Evolutionary conservation across 306 rosid genomes (phyloP), one percentile per base, ranked within the genome.

Genomic region (Dryas drummondii): DNA sequence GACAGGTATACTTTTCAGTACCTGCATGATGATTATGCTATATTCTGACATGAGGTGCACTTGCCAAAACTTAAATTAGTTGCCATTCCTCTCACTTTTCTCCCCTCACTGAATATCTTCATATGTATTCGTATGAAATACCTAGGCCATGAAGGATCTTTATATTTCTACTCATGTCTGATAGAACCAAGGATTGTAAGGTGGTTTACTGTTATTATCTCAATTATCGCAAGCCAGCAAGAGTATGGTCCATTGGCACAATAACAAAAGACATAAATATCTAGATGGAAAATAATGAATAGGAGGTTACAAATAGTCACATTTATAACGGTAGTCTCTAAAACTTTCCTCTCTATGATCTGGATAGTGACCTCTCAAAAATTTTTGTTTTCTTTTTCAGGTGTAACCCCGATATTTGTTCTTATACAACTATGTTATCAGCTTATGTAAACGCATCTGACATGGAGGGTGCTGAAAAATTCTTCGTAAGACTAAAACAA

Each of bases 381-480:
- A 15, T 55, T 56, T 27, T 56, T 77, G 54, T 69, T 19, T 78
- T 68, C 61, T 73, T 51, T 57, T 72, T 42, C 93, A 94, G 99
- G 80, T 92, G 52, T 82, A 72, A 85, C 4, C 97, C 96, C 5
- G 99, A 90, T 86, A 75, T 94, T 74, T 92, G 82, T 88, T 94
- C 97, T 0, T 94, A 92, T 72, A 88, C 93, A 22, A 92, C 97
- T 17, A 94, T 94, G 98, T 84, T 94, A 73, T 87, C 87, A 15
- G 98, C 98, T 82, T 91, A 88, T 68, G 88, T 94, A 67, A 94
- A 94, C 82, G 97, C 96, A 58, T 73, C 89, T 16, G 96, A 94
- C 80, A 86, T 91, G 97, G 97, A 87, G 62, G 93, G 97, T 64
- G 98, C 98, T 49, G 97, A 94, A 76, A 82, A 72, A 65, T 94